Percentiles rank a stretch among this genome's conserved stretches.
Evolutionary conservation across 768 basidiomycete genomes (phyloP).

Genomic region (Termitomyces eurrhizus): DNA sequence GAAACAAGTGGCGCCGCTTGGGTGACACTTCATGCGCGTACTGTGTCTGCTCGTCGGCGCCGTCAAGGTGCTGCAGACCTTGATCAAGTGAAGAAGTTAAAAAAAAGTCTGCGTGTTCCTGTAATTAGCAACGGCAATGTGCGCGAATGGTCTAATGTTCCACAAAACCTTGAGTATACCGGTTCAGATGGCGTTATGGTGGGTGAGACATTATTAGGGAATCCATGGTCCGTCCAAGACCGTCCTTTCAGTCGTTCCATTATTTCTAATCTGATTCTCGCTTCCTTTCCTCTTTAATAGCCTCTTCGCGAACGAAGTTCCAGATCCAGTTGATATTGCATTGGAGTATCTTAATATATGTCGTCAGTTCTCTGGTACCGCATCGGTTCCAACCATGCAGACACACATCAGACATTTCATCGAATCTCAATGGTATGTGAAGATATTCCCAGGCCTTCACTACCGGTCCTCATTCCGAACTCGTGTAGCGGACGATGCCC

Average conservation of each 20-base stretch:
- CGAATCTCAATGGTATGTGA: constrained; percentile 60
- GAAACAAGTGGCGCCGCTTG: constrained; percentile 67
- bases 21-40: constrained; percentile 72
- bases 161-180: constrained; percentile 48
- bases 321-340: constrained; percentile 63
- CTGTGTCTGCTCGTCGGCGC: constrained; percentile 64
- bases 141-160: constrained; percentile 51
- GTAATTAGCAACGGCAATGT: constrained; percentile 83
- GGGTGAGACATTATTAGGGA: constrained; percentile 70
- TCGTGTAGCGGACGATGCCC: constrained; percentile 40
- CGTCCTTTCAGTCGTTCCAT: background rate
- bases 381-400: constrained; percentile 46
- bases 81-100: constrained; percentile 51
- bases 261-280: constrained; percentile 6
- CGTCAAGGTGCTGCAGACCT: constrained; percentile 73
- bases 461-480: constrained; percentile 10
- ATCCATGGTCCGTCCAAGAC: constrained; percentile 53
- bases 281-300: constrained; percentile 27
- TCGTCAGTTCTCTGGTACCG: constrained; percentile 44
- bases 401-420: constrained; percentile 68
- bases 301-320: constrained; percentile 49
- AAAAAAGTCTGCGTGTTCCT: constrained; percentile 46
- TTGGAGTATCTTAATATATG: constrained; percentile 69
- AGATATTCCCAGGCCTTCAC: constrained; percentile 8
- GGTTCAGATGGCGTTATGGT: constrained; percentile 78